Percentiles rank a stretch among this genome's conserved stretches.
These are phyloP conservation scores for Aquilaria sinensis DNA, from an alignment of 345 rosid species.

Conservation along the genomic window DNA sequence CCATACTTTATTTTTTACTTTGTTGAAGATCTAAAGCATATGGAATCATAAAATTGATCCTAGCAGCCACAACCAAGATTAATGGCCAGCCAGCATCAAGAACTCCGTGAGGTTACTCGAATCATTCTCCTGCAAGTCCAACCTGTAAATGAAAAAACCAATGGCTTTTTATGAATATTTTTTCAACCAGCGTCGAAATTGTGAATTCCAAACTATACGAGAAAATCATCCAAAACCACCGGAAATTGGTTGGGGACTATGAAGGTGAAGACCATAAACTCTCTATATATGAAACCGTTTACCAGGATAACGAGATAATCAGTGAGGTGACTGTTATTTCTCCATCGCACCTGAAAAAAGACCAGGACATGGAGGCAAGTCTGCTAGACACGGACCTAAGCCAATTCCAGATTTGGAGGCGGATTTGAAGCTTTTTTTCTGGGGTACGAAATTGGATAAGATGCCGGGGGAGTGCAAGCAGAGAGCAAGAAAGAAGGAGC, in stretches of 20 bases:
- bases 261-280: neutral
- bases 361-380: neutral
- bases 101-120: too few relatives aligned
- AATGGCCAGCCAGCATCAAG: too few relatives aligned
- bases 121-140: too few relatives aligned
- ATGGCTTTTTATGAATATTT: too few relatives aligned
- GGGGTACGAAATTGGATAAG: constrained; percentile 36
- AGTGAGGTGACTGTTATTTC: constrained; percentile 15
- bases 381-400: constrained; percentile 8
- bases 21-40: too few relatives aligned
- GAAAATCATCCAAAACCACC: constrained; percentile 29
- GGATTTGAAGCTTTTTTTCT: constrained; percentile 11
- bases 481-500: constrained; percentile 8
- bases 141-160: too few relatives aligned
- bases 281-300: constrained; percentile 18
- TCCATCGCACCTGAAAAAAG: neutral
- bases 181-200: neutral
- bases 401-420: constrained; percentile 12
- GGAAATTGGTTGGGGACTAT: neutral
- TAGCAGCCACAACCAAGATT: too few relatives aligned
- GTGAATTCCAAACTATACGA: constrained; percentile 30
- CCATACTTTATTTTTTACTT: too few relatives aligned
- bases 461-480: constrained; percentile 7
- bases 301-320: constrained; percentile 51
- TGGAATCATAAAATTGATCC: too few relatives aligned